Conservation (phyloP, 1,284 basidiomycete genomes). For the Malassezia vespertilionis region DNA sequence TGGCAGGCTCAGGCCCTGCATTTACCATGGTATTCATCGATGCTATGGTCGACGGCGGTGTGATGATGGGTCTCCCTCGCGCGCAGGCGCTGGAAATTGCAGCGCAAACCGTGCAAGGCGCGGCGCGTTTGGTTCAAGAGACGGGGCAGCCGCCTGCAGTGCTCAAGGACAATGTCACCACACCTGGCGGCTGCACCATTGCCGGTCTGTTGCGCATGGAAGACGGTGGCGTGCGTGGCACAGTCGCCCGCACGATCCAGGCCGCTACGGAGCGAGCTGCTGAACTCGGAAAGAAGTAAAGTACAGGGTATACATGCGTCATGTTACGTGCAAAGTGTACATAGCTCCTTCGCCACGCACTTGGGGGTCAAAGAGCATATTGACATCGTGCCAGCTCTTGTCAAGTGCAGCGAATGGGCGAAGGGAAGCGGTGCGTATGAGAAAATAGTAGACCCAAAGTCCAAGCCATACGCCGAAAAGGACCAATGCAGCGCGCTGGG, state of each 20-base stretch:
- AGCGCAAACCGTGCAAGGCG: constrained; percentile 94
- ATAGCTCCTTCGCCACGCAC: no score
- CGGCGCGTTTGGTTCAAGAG: constrained; percentile 88
- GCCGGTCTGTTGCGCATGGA: constrained; percentile 88
- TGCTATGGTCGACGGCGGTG: constrained; percentile 96
- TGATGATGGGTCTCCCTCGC: constrained; percentile 98
- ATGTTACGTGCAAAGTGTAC: neutral
- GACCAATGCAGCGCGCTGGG: neutral
- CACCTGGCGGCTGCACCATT: constrained; percentile 96
- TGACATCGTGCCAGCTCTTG: constrained; percentile 4
- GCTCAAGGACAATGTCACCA: constrained; percentile 94
- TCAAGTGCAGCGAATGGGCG: neutral
- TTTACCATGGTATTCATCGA: constrained; percentile 95
- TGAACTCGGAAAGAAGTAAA: constrained; percentile 34
- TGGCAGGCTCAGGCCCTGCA: constrained; percentile 90
- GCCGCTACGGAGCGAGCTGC: constrained; percentile 47
- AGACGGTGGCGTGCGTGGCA: constrained; percentile 83
- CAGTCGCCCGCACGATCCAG: constrained; percentile 90
- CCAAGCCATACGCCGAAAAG: constrained; percentile 11
- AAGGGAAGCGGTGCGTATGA: neutral
- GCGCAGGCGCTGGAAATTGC: constrained; percentile 87
- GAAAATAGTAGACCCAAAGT: constrained; percentile 8
- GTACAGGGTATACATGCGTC: constrained; percentile 1
- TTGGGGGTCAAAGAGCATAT: constrained; percentile 1
- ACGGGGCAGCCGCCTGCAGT: constrained; percentile 82